Conservation (phyloP, 1,284 basidiomycete genomes). For the Inonotus hispidus region DNA sequence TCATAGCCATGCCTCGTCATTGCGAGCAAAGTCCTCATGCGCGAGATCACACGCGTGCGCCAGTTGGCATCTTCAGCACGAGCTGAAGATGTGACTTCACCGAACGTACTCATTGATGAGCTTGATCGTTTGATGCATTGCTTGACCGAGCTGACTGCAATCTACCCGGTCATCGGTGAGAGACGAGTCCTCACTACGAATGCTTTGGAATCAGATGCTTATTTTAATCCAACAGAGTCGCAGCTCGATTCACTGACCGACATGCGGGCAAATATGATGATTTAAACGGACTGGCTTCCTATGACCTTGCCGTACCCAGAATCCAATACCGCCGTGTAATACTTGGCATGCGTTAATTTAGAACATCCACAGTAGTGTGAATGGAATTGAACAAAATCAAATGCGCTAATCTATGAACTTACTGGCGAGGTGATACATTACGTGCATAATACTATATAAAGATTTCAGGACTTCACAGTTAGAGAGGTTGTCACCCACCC, state of each 20-base stretch:
- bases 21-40: slow-evolving; percentile 15
- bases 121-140: slow-evolving; percentile 5
- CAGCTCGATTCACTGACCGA: slow-evolving; percentile 7
- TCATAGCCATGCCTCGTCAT: slow-evolving; percentile 9
- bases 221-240: neutral
- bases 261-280: slow-evolving; percentile 3
- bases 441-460: too few relatives aligned
- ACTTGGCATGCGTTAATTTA: too few relatives aligned
- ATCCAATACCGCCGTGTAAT: too few relatives aligned
- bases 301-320: too few relatives aligned
- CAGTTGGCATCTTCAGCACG: neutral
- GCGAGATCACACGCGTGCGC: slow-evolving; percentile 9
- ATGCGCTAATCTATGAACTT: too few relatives aligned
- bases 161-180: slow-evolving; percentile 13
- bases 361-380: too few relatives aligned
- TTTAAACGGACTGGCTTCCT: neutral
- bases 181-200: neutral
- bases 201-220: neutral
- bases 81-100: neutral
- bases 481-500: too few relatives aligned
- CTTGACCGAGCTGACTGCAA: slow-evolving; percentile 1
- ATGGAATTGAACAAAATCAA: too few relatives aligned
- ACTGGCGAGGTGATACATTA: too few relatives aligned
- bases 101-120: slow-evolving; percentile 4
- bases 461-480: too few relatives aligned